These are phyloP conservation scores for Uromyces viciae-fabae DNA, from an alignment of 1,284 basidiomycete genomes.

Conservation along the genomic window DNA sequence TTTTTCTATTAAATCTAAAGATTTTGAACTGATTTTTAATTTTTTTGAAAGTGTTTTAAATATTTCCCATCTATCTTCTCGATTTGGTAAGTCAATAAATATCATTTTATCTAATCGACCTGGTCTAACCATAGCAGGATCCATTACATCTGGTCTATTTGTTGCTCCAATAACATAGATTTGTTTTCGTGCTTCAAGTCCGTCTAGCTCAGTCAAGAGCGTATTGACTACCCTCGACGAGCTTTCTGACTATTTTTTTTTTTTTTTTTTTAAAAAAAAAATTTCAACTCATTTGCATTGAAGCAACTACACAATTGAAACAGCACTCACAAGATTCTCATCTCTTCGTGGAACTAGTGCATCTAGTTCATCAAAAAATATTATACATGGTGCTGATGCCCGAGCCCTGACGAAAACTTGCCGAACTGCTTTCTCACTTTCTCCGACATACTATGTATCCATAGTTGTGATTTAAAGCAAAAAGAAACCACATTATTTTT, in stretches of 20 bases:
- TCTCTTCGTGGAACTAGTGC: conserved; percentile 90
- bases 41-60: conserved; percentile 62
- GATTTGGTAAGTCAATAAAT: conserved; percentile 83
- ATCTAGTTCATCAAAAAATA: conserved; percentile 95
- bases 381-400: conserved; percentile 80
- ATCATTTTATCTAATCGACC: conserved; percentile 92
- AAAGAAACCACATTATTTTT: background rate
- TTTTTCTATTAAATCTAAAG: background rate
- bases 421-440: conserved; percentile 89
- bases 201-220: conserved; percentile 90
- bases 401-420: conserved; percentile 86
- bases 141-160: conserved; percentile 98
- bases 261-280: too few relatives aligned
- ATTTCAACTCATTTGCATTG: too few relatives aligned
- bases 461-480: background rate
- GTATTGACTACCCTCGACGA: conserved; percentile 97
- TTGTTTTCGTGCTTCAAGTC: conserved; percentile 79
- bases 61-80: conserved; percentile 79
- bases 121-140: conserved; percentile 95
- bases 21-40: background rate
- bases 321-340: conserved; percentile 69
- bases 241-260: conserved; percentile 71
- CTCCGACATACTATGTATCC: conserved; percentile 82
- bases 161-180: conserved; percentile 97
- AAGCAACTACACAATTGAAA: background rate